A percentile compares a stretch with the other conserved stretches of the same genome.
phyloP scores from a whole-genome alignment of 2,329 filamentous ascomycete species.

The Nothophaeocryptopus gaeumannii region DNA sequence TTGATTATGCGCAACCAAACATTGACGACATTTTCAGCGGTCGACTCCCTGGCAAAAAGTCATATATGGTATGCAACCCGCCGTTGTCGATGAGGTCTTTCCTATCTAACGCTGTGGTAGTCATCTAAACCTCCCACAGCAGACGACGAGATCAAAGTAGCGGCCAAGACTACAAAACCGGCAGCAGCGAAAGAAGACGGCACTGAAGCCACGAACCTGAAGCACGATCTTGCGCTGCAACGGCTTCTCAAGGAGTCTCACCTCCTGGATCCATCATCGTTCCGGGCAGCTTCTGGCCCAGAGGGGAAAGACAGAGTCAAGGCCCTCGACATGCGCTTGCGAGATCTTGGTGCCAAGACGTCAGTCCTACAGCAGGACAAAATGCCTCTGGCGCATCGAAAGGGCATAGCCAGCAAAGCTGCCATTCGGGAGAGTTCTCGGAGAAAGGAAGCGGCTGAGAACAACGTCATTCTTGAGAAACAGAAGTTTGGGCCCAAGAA shows the following conservation, averaged over 20 bases:
- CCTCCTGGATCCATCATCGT: constrained; percentile 64
- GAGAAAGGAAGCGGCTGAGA: constrained; percentile 78
- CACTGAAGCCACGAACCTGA: constrained; percentile 65
- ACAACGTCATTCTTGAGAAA: constrained; percentile 81
- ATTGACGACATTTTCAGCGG: constrained; percentile 35
- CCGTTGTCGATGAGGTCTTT: background rate
- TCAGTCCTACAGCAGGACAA: constrained; percentile 75
- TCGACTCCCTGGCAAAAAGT: constrained; percentile 59
- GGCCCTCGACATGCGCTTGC: constrained; percentile 79
- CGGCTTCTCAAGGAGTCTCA: constrained; percentile 88
- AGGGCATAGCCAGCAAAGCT: constrained; percentile 74
- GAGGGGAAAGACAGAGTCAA: constrained; percentile 73
- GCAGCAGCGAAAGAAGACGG: constrained; percentile 47
- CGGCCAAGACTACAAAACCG: constrained; percentile 23
- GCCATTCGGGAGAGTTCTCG: constrained; percentile 65
- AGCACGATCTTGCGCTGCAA: constrained; percentile 89
- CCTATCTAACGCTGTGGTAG: constrained; percentile 26
- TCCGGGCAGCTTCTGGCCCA: constrained; percentile 47
- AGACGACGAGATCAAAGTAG: constrained; percentile 20
- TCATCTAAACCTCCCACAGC: constrained; percentile 51
- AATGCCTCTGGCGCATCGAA: constrained; percentile 84
- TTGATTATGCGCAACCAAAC: constrained; percentile 36
- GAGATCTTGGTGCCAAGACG: constrained; percentile 72
- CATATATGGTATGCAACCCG: constrained; percentile 64
- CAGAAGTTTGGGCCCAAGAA: constrained; percentile 43